Percentiles rank a stretch among this genome's conserved stretches.
These are phyloP conservation scores for Microstroma glucosiphilum DNA, from an alignment of 1,284 basidiomycete species.

Conservation along the genomic window DNA sequence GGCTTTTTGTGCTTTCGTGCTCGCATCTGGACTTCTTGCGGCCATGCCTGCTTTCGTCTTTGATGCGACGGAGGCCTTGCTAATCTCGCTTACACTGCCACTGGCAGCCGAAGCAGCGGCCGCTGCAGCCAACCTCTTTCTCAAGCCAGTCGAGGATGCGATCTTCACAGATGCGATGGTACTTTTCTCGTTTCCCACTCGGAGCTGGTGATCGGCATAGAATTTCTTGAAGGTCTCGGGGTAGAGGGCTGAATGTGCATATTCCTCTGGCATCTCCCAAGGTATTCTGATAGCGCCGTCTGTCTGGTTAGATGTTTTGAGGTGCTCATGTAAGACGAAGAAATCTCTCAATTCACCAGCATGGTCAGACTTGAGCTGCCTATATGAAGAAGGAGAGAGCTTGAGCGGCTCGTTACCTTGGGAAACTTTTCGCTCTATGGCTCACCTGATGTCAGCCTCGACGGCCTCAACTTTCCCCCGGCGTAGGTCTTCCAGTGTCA, in stretches of 20 bases:
- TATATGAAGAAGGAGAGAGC: not conserved
- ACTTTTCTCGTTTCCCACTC: not conserved
- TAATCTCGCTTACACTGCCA: not conserved
- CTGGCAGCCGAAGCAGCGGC: not conserved
- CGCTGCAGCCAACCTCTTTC: not conserved
- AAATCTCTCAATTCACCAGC: constrained; percentile 11
- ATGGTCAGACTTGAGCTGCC: constrained; percentile 1
- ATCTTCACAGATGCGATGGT: constrained; percentile 1
- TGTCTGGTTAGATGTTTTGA: constrained; percentile 2
- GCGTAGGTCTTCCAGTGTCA: constrained; percentile 12
- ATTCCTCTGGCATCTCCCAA: constrained; percentile 9
- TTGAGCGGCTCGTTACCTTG: not conserved
- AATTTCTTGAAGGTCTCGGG: not conserved
- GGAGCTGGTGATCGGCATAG: not conserved
- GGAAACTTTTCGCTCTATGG: not conserved
- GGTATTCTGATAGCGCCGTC: constrained; percentile 11
- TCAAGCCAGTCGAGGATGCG: not conserved
- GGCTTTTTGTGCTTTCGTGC: not conserved
- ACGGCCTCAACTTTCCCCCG: not conserved
- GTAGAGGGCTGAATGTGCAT: not conserved
- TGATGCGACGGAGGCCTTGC: not conserved
- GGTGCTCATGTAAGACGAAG: constrained; percentile 5
- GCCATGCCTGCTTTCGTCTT: not conserved
- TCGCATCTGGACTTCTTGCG: not conserved
- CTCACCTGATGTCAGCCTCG: constrained; percentile 5